Evolutionary conservation across 108 stramenopile genomes (phyloP).

Genomic region (Cyclotella choctawhatcheeana): DNA sequence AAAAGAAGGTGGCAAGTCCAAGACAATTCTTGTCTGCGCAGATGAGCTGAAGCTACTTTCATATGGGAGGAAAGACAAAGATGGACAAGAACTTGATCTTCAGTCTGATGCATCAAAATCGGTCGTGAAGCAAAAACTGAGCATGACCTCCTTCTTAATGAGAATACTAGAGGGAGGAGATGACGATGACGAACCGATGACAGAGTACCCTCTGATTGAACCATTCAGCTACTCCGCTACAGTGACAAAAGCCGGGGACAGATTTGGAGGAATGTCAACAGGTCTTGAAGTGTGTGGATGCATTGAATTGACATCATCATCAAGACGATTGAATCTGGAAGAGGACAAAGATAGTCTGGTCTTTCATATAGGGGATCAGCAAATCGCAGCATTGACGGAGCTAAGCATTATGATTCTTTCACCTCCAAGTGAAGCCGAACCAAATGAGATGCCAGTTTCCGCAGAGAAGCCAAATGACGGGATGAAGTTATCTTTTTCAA

Average conservation of each 20-base stretch:
- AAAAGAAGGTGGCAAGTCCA: not conserved
- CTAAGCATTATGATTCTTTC: conserved; percentile 38
- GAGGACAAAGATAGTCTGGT: conserved; percentile 21
- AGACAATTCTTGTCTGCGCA: conserved; percentile 23
- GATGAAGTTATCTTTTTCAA: not conserved
- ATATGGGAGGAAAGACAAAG: conserved; percentile 29
- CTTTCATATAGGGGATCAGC: conserved; percentile 30
- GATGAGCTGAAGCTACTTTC: conserved; percentile 36
- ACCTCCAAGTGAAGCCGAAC: conserved; percentile 10
- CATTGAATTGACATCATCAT: conserved; percentile 10
- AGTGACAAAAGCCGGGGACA: conserved; percentile 20
- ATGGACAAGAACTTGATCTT: not conserved
- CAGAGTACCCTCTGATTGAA: conserved; percentile 39
- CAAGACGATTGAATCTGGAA: conserved; percentile 2
- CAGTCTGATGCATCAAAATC: conserved; percentile 13
- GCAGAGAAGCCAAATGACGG: too few relatives aligned
- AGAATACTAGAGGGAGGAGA: conserved; percentile 12
- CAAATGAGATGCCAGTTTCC: not conserved
- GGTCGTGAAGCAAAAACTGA: conserved; percentile 21
- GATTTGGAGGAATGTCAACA: conserved; percentile 33
- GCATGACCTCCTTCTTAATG: conserved; percentile 23
- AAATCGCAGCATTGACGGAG: conserved; percentile 34
- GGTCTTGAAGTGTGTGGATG: conserved; percentile 39
- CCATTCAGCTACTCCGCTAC: conserved; percentile 50
- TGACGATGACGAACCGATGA: not conserved